Base-by-base conservation (phyloP, 2,329 filamentous ascomycete species). In the Sporothrix brasiliensis region DNA sequence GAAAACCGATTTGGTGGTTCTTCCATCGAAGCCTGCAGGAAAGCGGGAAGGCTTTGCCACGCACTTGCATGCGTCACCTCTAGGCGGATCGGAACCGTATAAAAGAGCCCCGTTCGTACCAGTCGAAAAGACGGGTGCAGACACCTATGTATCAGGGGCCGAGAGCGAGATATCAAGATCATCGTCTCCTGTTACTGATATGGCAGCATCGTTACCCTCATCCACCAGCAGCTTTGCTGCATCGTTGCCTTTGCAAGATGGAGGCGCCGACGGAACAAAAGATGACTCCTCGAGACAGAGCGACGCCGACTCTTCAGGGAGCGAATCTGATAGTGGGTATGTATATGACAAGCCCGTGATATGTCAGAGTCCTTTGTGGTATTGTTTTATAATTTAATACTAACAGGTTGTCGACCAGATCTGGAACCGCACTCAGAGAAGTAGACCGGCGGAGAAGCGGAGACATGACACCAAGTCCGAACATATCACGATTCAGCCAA, bases 111-210 rank as follows among this genome's bases (percentile, higher is more conserved):
- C 10, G 14, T 34, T 47, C 39, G 19, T 21, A 16, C 10, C 60
- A 19, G 49, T 66, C n/a, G 69, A 72, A 5, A 69, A 67, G 3
- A 9, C 53, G 6, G 49, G n/a, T 50, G 47, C 54, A 10, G 69
- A 66, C 27, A 24, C 7, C 30, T 41, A 60, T 52, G 44, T 68
- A 9, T 53, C 60, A 24, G 52, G 52, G 2, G 30, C 67, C 2
- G 71, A 54, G 39, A 74, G 73, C 68, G 73, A 74, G 61, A 72
- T 56, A 56, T 74, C 73, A 19, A 68, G 72, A 44, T 72, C 72
- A 7, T 73, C 73, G 5, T 72, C 71, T 7, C 72, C 73, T 2
- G 68, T 72, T 39, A 74, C 71, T 7, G 73, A 74, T 21, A 58
- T 70, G 54, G 73, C 73, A 4, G 70, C 63, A 49, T 70, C 68